phyloP scores from a whole-genome alignment of 2,329 filamentous ascomycete genomes.

The Saccharata proteae region DNA sequence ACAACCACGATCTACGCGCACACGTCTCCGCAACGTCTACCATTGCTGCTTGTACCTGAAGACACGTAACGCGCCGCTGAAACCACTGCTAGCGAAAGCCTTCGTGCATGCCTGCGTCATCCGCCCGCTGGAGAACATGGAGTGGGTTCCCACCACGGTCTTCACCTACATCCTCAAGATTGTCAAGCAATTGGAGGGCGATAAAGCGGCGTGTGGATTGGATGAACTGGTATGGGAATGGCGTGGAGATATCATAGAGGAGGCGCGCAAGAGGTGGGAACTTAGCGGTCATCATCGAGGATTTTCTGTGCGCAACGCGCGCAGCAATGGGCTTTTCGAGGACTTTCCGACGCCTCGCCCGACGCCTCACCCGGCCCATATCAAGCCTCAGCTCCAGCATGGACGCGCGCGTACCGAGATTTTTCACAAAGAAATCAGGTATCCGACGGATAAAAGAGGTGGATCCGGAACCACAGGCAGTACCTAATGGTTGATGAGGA shows the following conservation, averaged over 20 bases:
- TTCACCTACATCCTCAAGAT: conserved; percentile 3
- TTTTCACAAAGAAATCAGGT: too few relatives aligned
- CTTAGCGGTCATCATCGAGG: too few relatives aligned
- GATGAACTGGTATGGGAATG: conserved; percentile 1
- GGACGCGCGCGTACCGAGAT: too few relatives aligned
- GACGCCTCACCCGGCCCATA: too few relatives aligned
- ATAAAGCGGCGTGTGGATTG: background rate
- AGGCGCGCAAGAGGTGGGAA: conserved; percentile 6
- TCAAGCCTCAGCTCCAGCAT: too few relatives aligned
- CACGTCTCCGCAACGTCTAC: conserved; percentile 8
- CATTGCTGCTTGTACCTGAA: conserved; percentile 5
- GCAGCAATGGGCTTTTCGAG: too few relatives aligned
- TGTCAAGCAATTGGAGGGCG: conserved; percentile 3
- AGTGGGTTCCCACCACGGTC: conserved; percentile 3
- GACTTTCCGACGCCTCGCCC: too few relatives aligned
- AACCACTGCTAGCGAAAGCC: conserved; percentile 5
- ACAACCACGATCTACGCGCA: conserved; percentile 1
- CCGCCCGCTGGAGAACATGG: conserved; percentile 2
- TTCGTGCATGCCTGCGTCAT: conserved; percentile 7
- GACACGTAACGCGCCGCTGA: background rate
- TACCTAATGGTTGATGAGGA: too few relatives aligned
- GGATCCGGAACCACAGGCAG: too few relatives aligned
- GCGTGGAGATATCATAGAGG: conserved; percentile 5
- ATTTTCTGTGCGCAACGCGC: too few relatives aligned
- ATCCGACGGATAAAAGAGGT: too few relatives aligned